Evolutionary conservation across 2,329 filamentous ascomycete species (phyloP), one percentile per base, ranked within the genome.

Genomic region (Fusarium zealandicum): DNA sequence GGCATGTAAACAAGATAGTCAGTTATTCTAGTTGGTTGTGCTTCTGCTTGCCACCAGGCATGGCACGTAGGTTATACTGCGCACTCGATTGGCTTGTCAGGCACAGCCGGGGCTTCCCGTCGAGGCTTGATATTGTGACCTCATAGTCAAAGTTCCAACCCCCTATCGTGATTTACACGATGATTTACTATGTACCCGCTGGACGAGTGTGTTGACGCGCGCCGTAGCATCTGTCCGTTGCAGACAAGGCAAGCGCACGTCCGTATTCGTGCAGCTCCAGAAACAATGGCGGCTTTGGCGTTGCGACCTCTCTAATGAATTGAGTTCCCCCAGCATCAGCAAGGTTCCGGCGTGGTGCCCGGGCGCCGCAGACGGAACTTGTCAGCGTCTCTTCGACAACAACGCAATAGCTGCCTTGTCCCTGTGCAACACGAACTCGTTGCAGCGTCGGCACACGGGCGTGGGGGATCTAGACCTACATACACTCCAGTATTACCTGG

Each of bases 311-410:
- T n/a, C 49, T 33, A 52, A 59, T 52, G 20, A 63, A 62, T 57
- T 63, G 53, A 63, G 45, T 63, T 64, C 30, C 35, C 7, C 48
- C 41, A 49, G 60, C 48, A 45, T 16, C 36, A 56, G 60, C 44
- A 64, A 53, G 48, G 57, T 63, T 63, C 49, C 27, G 43, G 48
- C 18, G 35, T 40, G 48, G 17, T 48, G 46, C 27, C 46, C 47
- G 28, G 48, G 13, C 39, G 36, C 41, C 49, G 46, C 57, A 50
- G 52, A 42, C 16, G n/a, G 28, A 27, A 16, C 27, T 40, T 17
- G n/a, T 20, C 18, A 25, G 22, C 18, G 45, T 54, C 37, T 61
- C 45, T 50, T 41, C 22, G 40, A 50, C 39, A 43, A 62, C n/a
- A n/a, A n/a, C n/a, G n/a, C n/a, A n/a, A n/a, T n/a, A n/a, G n/a